Evolutionary conservation across 805 yeast species (phyloP).

Genomic region (Myxozyma sirexii): DNA sequence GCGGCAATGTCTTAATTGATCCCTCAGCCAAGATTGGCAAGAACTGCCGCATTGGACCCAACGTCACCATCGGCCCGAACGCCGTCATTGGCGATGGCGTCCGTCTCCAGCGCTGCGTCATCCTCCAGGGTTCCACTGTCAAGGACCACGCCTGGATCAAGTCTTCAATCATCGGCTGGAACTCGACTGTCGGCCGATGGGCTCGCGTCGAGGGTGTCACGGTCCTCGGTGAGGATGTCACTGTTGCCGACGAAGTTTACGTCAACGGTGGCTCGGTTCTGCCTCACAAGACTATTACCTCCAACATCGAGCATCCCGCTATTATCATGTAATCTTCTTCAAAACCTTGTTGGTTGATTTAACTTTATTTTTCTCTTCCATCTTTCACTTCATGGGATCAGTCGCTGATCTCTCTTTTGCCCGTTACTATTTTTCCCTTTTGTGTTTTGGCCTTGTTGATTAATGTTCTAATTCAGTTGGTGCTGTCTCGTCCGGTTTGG

Average conservation of each 20-base stretch:
- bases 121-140: constrained; percentile 85
- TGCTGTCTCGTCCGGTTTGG: constrained; percentile 6
- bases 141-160: constrained; percentile 98
- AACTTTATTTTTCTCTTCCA: not conserved
- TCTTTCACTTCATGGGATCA: not conserved
- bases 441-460: constrained; percentile 4
- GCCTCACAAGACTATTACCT: constrained; percentile 96
- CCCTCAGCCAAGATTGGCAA: constrained; percentile 93
- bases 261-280: constrained; percentile 99
- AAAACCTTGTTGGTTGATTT: too few relatives aligned
- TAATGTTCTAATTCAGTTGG: constrained; percentile 6
- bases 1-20: constrained; percentile 92
- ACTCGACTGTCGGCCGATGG: constrained; percentile 97
- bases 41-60: constrained; percentile 95
- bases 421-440: not conserved
- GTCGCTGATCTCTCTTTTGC: not conserved
- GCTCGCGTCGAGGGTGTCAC: constrained; percentile 97
- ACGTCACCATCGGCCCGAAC: constrained; percentile 96
- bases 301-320: constrained; percentile 96
- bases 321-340: constrained; percentile 77
- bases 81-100: constrained; percentile 97
- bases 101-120: constrained; percentile 93
- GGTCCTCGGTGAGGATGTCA: constrained; percentile 98
- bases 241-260: constrained; percentile 96
- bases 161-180: constrained; percentile 98